Conservation (phyloP, 148 eudicot species). For the Euryodendron excelsum region DNA sequence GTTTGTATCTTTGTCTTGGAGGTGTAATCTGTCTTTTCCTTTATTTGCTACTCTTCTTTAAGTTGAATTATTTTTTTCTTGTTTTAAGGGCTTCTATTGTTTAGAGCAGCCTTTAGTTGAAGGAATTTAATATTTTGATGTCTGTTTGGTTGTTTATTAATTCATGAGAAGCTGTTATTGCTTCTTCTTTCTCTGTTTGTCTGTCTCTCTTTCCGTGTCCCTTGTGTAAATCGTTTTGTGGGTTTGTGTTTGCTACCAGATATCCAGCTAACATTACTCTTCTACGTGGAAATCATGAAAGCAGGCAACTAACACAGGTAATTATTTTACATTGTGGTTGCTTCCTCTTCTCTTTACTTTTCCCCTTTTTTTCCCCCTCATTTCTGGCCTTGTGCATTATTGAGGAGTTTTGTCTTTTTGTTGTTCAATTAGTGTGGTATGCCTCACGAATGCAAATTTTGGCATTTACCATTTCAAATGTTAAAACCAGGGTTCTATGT, state of each 20-base stretch:
- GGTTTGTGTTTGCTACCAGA: constrained; percentile 38
- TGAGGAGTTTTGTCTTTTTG: not conserved
- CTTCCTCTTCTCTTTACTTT: not conserved
- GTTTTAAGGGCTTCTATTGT: not conserved
- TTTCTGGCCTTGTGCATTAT: not conserved
- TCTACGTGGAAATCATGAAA: constrained; percentile 98
- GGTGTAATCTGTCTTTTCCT: not conserved
- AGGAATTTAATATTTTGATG: not conserved
- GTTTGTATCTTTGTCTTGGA: not conserved
- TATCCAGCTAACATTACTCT: constrained; percentile 97
- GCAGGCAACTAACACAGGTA: constrained; percentile 98
- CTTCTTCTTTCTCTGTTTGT: not conserved
- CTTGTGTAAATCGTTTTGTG: not conserved
- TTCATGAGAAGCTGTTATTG: not conserved
- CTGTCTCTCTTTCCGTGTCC: constrained; percentile 1
- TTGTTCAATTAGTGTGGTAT: not conserved
- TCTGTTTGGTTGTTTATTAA: not conserved
- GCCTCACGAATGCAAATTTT: not conserved
- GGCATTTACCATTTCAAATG: not conserved
- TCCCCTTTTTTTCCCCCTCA: too few relatives aligned
- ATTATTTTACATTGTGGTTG: not conserved
- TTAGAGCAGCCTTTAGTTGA: not conserved
- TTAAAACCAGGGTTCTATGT: not conserved
- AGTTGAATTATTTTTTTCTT: not conserved
- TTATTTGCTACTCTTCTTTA: not conserved